Evolutionary conservation across 2,329 filamentous ascomycete species (phyloP).

Genomic region (Colletotrichum eleusines): DNA sequence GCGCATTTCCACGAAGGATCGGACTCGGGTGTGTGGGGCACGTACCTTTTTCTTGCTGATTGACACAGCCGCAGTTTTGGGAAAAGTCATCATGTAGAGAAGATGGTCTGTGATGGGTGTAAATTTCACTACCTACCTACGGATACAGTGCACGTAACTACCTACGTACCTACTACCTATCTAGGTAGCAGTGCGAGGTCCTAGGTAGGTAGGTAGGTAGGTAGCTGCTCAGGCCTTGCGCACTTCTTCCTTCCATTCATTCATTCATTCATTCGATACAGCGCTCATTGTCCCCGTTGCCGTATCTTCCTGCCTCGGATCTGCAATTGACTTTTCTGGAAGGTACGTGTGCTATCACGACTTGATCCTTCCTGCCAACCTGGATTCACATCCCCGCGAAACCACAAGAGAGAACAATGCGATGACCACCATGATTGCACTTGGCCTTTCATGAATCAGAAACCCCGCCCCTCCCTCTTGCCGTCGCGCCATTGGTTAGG

Average conservation of each 20-base stretch:
- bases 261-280: too few relatives aligned
- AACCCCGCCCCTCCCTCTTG: background rate
- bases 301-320: background rate
- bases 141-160: too few relatives aligned
- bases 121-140: background rate
- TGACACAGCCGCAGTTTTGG: background rate
- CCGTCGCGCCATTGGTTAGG: background rate
- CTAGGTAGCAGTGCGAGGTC: too few relatives aligned
- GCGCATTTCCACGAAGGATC: slow-evolving; percentile 11
- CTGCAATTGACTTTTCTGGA: too few relatives aligned
- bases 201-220: too few relatives aligned
- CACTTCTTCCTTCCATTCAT: too few relatives aligned
- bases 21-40: slow-evolving; percentile 3
- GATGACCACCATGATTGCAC: background rate
- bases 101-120: background rate
- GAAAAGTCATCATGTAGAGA: slow-evolving; percentile 4
- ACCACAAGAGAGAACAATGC: background rate
- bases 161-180: too few relatives aligned
- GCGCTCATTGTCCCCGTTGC: background rate
- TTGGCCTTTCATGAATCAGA: slow-evolving; percentile 2
- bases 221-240: too few relatives aligned
- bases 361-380: too few relatives aligned
- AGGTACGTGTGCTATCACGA: too few relatives aligned
- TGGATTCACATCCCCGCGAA: too few relatives aligned
- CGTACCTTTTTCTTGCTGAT: background rate